Percentiles rank a stretch among this genome's conserved stretches.
phyloP scores from a whole-genome alignment of 73 alveolate genomes.

The Paramecium octaurelia region DNA sequence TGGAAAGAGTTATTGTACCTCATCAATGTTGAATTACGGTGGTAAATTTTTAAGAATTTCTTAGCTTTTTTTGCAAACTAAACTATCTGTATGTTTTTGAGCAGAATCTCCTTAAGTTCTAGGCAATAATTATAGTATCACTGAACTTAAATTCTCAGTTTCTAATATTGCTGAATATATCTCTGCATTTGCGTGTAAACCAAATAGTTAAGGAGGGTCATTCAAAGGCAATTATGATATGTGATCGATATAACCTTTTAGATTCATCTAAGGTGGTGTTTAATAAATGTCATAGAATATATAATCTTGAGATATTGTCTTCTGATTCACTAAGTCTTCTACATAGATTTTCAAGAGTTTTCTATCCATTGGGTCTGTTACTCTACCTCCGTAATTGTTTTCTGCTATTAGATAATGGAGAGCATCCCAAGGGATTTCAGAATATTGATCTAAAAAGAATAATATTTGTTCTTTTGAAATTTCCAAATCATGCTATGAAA shows the following conservation, averaged over 20 bases:
- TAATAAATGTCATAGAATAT: slow-evolving; percentile 60
- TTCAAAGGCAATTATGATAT: slow-evolving; percentile 83
- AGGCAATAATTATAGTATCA: slow-evolving; percentile 85
- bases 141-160: slow-evolving; percentile 79
- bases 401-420: slow-evolving; percentile 90
- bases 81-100: slow-evolving; percentile 9
- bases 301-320: slow-evolving; percentile 75
- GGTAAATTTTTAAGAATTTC: slow-evolving; percentile 45
- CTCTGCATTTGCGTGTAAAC: slow-evolving; percentile 97
- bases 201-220: slow-evolving; percentile 95
- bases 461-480: slow-evolving; percentile 87
- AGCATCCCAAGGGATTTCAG: slow-evolving; percentile 91
- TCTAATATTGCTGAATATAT: slow-evolving; percentile 93
- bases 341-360: slow-evolving; percentile 85
- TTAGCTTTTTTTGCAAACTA: neutral
- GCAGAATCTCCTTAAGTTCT: slow-evolving; percentile 60
- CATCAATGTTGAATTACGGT: slow-evolving; percentile 69
- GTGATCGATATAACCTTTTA: slow-evolving; percentile 76
- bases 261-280: slow-evolving; percentile 66
- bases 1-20: slow-evolving; percentile 67
- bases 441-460: slow-evolving; percentile 87
- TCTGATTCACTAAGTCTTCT: slow-evolving; percentile 77
- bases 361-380: slow-evolving; percentile 96
- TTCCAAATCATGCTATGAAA: slow-evolving; percentile 93
- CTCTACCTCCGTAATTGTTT: slow-evolving; percentile 97